Percentiles rank a stretch among this genome's conserved stretches.
Conservation (phyloP, 331 rosid genomes). For the Saraca asoca region DNA sequence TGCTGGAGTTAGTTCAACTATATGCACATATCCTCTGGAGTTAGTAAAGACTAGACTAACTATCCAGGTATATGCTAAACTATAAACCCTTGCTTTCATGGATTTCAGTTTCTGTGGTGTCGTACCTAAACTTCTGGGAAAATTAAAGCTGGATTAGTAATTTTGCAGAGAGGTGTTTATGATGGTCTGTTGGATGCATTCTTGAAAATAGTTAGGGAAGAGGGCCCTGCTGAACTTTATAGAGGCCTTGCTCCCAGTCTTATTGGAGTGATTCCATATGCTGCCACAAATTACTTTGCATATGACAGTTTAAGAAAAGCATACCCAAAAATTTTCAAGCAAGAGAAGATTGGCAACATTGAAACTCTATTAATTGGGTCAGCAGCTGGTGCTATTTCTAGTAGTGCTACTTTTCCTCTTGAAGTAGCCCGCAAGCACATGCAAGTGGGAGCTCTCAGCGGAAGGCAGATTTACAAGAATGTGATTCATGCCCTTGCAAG, state of each 20-base stretch:
- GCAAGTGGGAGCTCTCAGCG: slow-evolving; percentile 94
- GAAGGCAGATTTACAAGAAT: slow-evolving; percentile 76
- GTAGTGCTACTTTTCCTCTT: slow-evolving; percentile 88
- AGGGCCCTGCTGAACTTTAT: slow-evolving; percentile 87
- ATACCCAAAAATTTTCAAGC: slow-evolving; percentile 64
- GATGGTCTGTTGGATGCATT: slow-evolving; percentile 81
- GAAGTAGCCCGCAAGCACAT: slow-evolving; percentile 99
- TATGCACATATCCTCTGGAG: slow-evolving; percentile 95
- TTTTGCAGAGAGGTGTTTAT: slow-evolving; percentile 77
- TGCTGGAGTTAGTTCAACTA: slow-evolving; percentile 96
- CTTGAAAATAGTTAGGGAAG: slow-evolving; percentile 71
- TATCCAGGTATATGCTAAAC: slow-evolving; percentile 66
- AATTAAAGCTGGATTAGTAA: slow-evolving; percentile 26
- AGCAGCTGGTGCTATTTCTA: slow-evolving; percentile 91
- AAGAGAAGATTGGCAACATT: slow-evolving; percentile 86
- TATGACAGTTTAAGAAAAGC: slow-evolving; percentile 80
- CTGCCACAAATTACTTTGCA: slow-evolving; percentile 90
- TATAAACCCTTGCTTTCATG: background rate
- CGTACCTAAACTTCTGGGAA: background rate
- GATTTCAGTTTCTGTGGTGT: slow-evolving; percentile 21
- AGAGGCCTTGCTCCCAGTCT: slow-evolving; percentile 94
- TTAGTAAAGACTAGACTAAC: slow-evolving; percentile 90
- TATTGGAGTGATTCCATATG: slow-evolving; percentile 89
- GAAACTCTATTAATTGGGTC: slow-evolving; percentile 96
- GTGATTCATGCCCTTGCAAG: slow-evolving; percentile 86